phyloP scores from a whole-genome alignment of 306 rosid genomes.

The Vachellia collinsii region DNA sequence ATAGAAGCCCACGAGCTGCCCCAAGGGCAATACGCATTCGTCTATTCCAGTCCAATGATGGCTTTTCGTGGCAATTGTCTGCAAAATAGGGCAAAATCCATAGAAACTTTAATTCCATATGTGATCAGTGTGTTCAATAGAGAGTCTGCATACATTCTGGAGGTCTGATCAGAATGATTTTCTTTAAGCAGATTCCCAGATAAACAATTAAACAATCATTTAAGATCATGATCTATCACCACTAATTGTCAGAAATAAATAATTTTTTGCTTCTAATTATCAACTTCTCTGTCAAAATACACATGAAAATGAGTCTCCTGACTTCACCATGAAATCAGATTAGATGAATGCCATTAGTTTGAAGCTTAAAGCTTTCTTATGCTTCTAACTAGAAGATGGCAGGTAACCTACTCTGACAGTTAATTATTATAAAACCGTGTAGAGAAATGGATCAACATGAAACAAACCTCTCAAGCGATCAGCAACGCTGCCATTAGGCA shows the following conservation, averaged over 20 bases:
- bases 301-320: slow-evolving; percentile 1
- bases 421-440: not conserved
- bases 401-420: not conserved
- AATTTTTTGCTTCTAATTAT: not conserved
- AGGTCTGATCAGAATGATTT: not conserved
- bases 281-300: slow-evolving; percentile 16
- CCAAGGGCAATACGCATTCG: slow-evolving; percentile 76
- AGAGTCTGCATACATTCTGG: slow-evolving; percentile 4
- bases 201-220: slow-evolving; percentile 12
- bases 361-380: slow-evolving; percentile 12
- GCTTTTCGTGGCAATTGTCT: slow-evolving; percentile 74
- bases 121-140: not conserved
- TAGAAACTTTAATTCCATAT: not conserved
- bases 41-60: slow-evolving; percentile 88
- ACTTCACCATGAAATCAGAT: not conserved
- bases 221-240: not conserved
- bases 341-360: slow-evolving; percentile 23
- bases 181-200: not conserved
- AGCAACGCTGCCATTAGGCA: slow-evolving; percentile 97
- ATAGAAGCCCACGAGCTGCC: slow-evolving; percentile 89
- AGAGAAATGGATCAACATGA: slow-evolving; percentile 8
- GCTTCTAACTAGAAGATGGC: not conserved
- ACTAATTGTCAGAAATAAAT: not conserved
- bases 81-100: slow-evolving; percentile 18
- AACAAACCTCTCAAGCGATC: slow-evolving; percentile 96